Evolutionary conservation across 257 asterid genomes (phyloP), one percentile per base, ranked within the genome.

Genomic region (Nicotiana tomentosiformis): DNA sequence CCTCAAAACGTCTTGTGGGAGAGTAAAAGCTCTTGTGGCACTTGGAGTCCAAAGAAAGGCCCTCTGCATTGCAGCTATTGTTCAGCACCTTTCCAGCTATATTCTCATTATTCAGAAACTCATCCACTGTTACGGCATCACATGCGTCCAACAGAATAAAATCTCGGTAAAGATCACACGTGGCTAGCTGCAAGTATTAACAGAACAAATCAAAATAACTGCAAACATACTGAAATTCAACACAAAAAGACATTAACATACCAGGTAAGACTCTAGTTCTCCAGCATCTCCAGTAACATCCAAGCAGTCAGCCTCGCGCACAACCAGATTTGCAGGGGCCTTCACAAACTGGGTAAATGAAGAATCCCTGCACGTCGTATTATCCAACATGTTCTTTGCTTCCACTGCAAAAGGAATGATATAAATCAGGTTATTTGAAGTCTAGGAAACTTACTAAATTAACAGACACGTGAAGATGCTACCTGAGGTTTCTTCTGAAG

Each of bases 261-360:
- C 99, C 98, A 93, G 93, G 89, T 94, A 96, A 49, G 97, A 90
- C 89, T 96, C 98, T n/a, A 96, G 92, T 85, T 96, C 99, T 81
- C 98, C 98, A 68, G 91, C 88, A 83, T 93, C 97, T 43, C 93
- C 91, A 82, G 82, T 85, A 83, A 90, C 87, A 85, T 96, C 98
- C 81, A 96, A 89, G 92, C 98, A 94, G 88, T 96, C 99, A 78
- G 98, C 97, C 91, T 96, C 99, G 72, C 94, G 98, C 80, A 96
- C 97, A 32, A 94, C 99, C 61, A 96, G 88, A 86, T 96, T 96
- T 74, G 98, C 95, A 49, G 99, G 99, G 86, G 99, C 92, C 76
- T 92, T 90, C 83, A 90, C 90, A 66, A 89, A 89, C 83, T 84
- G 86, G 84, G 86, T 87, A 46, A 84, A 88, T 20, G 83, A 83